A percentile compares a stretch with the other conserved stretches of the same genome.
Evolutionary conservation across 2,329 filamentous ascomycete species (phyloP).

Genomic region (Apiospora saccharicola): DNA sequence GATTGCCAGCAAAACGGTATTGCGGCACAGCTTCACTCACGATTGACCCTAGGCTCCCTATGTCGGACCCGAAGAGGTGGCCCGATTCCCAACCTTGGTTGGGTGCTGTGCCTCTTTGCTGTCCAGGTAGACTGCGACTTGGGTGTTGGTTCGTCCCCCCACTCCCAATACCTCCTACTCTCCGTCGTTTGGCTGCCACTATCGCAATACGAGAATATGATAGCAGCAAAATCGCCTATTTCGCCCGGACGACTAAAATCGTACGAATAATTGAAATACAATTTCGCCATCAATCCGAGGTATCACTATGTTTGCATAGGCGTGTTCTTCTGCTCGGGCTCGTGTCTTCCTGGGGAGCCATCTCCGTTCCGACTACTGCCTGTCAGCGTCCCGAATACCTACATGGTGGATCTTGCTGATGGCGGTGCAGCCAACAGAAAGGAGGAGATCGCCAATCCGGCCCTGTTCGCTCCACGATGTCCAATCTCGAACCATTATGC

Average conservation of each 20-base stretch:
- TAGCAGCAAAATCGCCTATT: background rate
- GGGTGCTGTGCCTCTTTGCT: background rate
- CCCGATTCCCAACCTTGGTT: background rate
- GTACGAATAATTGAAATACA: too few species aligned
- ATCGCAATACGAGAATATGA: background rate
- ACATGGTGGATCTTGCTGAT: background rate
- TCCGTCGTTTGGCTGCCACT: background rate
- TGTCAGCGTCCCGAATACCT: background rate
- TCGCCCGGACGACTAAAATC: background rate
- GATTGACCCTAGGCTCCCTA: background rate
- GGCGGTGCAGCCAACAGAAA: background rate
- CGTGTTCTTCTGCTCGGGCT: background rate
- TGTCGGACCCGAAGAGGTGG: background rate
- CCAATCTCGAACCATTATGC: slow-evolving; percentile 4
- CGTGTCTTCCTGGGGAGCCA: background rate
- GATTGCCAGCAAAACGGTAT: background rate
- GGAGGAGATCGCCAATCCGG: background rate
- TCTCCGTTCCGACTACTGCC: background rate
- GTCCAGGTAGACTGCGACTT: background rate
- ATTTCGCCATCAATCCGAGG: background rate
- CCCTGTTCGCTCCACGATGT: background rate
- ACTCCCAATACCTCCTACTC: background rate
- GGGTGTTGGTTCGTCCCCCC: background rate
- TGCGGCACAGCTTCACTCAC: background rate
- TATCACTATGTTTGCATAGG: background rate